phyloP scores from a whole-genome alignment of 495 filamentous ascomycete species.

The Penicillium robsamsonii region DNA sequence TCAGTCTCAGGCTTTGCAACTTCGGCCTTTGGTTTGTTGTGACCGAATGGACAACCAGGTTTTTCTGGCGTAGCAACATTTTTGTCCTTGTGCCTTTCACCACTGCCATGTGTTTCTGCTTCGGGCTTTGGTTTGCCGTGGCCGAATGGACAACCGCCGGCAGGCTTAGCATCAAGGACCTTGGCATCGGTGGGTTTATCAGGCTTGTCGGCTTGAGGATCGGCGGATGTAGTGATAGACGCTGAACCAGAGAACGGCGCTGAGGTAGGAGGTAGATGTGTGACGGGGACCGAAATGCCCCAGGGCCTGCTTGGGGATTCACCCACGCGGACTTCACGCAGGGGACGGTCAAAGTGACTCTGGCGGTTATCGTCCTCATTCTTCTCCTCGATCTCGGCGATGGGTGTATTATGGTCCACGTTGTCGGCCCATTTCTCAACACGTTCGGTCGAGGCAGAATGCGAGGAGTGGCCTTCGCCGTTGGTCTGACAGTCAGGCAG shows the following conservation, averaged over 20 bases:
- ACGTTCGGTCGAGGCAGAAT: constrained; percentile 52
- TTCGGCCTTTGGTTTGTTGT: constrained; percentile 15
- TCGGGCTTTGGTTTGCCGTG: constrained; percentile 35
- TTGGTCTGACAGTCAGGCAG: constrained; percentile 61
- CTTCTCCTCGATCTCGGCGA: constrained; percentile 34
- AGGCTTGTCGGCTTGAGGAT: constrained; percentile 18
- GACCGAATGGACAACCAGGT: constrained; percentile 10
- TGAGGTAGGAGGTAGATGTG: constrained; percentile 35
- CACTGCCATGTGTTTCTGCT: constrained; percentile 2
- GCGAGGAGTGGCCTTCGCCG: constrained; percentile 18
- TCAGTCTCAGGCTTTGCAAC: constrained; percentile 10
- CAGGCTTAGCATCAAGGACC: constrained; percentile 18
- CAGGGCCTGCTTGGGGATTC: constrained; percentile 88
- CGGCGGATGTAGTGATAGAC: constrained; percentile 22
- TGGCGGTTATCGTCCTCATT: constrained; percentile 39
- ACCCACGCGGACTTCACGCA: constrained; percentile 81
- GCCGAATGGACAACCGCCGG: constrained; percentile 52
- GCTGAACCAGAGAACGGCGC: constrained; percentile 24
- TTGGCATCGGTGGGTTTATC: constrained; percentile 13
- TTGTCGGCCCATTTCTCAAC: constrained; percentile 80
- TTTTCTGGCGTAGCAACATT: constrained; percentile 9
- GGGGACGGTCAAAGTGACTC: constrained; percentile 70
- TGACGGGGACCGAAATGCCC: constrained; percentile 76
- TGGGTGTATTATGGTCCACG: constrained; percentile 47
- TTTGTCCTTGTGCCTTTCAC: constrained; percentile 13